Evolutionary conservation across 495 filamentous ascomycete genomes (phyloP).

Genomic region (Lasiosphaeria ovina): DNA sequence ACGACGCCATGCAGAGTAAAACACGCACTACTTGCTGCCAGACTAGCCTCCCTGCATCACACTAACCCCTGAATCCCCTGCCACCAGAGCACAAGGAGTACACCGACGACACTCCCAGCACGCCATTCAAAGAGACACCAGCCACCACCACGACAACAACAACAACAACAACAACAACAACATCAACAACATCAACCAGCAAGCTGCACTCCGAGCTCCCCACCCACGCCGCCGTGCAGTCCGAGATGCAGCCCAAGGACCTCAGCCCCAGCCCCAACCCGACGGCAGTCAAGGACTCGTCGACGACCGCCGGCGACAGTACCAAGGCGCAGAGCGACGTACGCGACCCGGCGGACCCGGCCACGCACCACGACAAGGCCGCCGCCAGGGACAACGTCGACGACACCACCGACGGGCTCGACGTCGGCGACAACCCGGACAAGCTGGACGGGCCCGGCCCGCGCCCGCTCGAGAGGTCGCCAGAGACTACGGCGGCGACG

Average conservation of each 20-base stretch:
- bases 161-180: neutral
- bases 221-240: too few relatives aligned
- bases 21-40: too few relatives aligned
- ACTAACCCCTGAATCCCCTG: neutral
- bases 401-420: constrained; percentile 24
- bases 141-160: too few relatives aligned
- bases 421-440: constrained; percentile 30
- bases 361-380: constrained; percentile 26
- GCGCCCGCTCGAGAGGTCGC: constrained; percentile 41
- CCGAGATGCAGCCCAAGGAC: too few relatives aligned
- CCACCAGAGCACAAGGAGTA: neutral
- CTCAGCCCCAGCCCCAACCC: constrained; percentile 15
- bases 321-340: constrained; percentile 39
- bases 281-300: constrained; percentile 27
- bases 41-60: constrained; percentile 3
- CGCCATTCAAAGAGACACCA: too few relatives aligned
- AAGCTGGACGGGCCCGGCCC: constrained; percentile 44
- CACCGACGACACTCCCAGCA: neutral
- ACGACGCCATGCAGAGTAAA: too few relatives aligned
- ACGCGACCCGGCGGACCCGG: constrained; percentile 33
- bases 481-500: constrained; percentile 43
- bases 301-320: constrained; percentile 27
- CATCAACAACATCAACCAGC: too few relatives aligned
- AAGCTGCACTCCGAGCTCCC: too few relatives aligned
- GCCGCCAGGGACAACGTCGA: constrained; percentile 31